These are phyloP conservation scores for Tuber magnatum DNA, from an alignment of 495 filamentous ascomycete species.

Conservation along the genomic window DNA sequence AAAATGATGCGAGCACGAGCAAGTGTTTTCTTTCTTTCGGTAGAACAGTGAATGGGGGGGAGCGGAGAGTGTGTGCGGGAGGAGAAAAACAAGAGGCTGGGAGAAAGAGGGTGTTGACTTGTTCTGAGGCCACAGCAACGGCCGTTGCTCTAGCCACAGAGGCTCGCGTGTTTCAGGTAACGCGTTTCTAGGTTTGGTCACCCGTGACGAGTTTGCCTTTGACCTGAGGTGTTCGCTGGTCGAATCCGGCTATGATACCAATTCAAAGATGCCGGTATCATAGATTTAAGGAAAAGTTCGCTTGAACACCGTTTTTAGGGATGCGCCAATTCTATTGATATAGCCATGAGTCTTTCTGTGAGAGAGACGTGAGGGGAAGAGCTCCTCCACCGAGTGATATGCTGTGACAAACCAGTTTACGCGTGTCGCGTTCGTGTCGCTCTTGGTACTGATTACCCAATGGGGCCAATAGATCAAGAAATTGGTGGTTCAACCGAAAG, in stretches of 20 bases:
- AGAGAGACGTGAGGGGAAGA: too few relatives aligned
- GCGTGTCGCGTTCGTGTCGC: neutral
- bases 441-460: neutral
- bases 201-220: neutral
- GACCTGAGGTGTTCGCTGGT: neutral
- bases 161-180: neutral
- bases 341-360: neutral
- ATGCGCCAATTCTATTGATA: neutral
- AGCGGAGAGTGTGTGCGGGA: conserved; percentile 7
- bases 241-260: neutral
- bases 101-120: neutral
- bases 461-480: neutral
- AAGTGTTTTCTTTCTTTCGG: neutral
- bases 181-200: neutral
- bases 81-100: conserved; percentile 17
- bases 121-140: neutral
- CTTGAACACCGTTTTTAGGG: neutral
- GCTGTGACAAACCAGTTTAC: neutral
- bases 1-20: conserved; percentile 2
- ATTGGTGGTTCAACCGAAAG: neutral
- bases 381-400: conserved; percentile 2
- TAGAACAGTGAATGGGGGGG: neutral
- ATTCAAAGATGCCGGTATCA: neutral
- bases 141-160: conserved; percentile 10
- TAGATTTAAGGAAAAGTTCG: neutral